Percentiles rank a stretch among this genome's conserved stretches.
These are phyloP conservation scores for Tieghemiomyces parasiticus DNA, from an alignment of 192 early-diverging fungal species.

Conservation along the genomic window DNA sequence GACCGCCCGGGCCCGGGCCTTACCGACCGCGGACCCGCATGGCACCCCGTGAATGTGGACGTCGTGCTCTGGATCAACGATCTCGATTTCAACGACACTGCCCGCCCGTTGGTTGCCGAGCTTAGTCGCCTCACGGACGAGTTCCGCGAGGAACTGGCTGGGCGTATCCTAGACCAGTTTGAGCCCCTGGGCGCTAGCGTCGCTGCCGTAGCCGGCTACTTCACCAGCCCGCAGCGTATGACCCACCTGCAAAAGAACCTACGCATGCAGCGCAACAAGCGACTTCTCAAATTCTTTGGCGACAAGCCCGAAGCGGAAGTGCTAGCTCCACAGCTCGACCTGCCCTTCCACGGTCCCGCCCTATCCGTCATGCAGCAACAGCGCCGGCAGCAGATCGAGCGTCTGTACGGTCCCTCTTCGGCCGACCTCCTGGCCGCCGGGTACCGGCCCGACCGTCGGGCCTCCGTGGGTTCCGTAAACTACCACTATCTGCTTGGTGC, in stretches of 20 bases:
- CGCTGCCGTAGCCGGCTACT: constrained; percentile 29
- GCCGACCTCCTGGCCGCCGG: background rate
- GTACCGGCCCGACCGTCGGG: background rate
- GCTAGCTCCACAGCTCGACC: constrained; percentile 29
- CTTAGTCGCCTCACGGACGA: constrained; percentile 16
- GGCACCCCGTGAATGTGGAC: constrained; percentile 17
- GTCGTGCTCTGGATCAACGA: constrained; percentile 34
- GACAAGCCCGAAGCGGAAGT: constrained; percentile 37
- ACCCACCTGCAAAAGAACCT: constrained; percentile 37
- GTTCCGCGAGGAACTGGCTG: constrained; percentile 25
- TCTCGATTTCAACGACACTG: constrained; percentile 16
- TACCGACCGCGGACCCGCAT: background rate
- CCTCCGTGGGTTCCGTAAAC: background rate
- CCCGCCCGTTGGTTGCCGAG: constrained; percentile 15
- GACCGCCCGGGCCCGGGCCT: background rate
- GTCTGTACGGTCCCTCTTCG: background rate
- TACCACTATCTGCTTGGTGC: background rate
- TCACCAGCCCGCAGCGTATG: constrained; percentile 29
- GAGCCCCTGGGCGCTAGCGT: constrained; percentile 16
- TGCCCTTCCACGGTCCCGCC: background rate
- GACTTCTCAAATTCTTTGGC: constrained; percentile 56
- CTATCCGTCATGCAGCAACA: constrained; percentile 1
- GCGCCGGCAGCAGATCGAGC: constrained; percentile 1
- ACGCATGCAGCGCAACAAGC: constrained; percentile 42
- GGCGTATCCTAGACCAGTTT: constrained; percentile 27